Evolutionary conservation across 768 basidiomycete species (phyloP).

Genomic region (Termitomyces eurrhizus): DNA sequence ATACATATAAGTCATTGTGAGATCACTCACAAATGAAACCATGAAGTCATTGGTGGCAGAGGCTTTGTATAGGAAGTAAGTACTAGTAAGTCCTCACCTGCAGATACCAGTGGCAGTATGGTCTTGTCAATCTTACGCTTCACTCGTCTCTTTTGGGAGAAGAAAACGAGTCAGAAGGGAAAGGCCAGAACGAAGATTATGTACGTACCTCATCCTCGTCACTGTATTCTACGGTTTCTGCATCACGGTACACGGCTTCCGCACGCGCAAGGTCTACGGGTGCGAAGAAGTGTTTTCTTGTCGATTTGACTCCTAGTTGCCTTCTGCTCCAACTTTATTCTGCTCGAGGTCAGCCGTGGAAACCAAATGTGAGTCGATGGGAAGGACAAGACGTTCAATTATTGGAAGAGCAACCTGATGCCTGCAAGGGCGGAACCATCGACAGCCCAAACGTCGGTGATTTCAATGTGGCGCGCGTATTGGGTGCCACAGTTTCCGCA

Average conservation of each 20-base stretch:
- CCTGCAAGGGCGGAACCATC: conserved; percentile 25
- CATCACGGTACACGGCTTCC: conserved; percentile 48
- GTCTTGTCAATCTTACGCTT: conserved; percentile 47
- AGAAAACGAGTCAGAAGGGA: background rate
- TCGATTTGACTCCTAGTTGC: conserved; percentile 34
- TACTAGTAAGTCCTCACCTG: conserved; percentile 31
- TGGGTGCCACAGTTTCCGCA: conserved; percentile 31
- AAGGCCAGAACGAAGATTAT: background rate
- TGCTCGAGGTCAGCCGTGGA: conserved; percentile 8
- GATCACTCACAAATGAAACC: conserved; percentile 46
- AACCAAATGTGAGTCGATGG: background rate
- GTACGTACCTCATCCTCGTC: conserved; percentile 40
- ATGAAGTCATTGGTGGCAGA: background rate
- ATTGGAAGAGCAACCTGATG: conserved; percentile 17
- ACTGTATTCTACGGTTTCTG: conserved; percentile 43
- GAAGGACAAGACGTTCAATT: background rate
- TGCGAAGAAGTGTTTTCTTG: conserved; percentile 45
- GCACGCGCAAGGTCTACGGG: conserved; percentile 41
- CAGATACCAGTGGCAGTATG: conserved; percentile 47
- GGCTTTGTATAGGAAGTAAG: background rate
- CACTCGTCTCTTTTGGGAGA: conserved; percentile 31
- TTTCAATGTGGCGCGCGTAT: conserved; percentile 23
- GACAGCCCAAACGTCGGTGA: conserved; percentile 32
- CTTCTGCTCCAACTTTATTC: conserved; percentile 22
- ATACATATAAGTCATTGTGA: background rate